Base-by-base conservation (phyloP, 116 monocot genomes). In the Iris pallida region DNA sequence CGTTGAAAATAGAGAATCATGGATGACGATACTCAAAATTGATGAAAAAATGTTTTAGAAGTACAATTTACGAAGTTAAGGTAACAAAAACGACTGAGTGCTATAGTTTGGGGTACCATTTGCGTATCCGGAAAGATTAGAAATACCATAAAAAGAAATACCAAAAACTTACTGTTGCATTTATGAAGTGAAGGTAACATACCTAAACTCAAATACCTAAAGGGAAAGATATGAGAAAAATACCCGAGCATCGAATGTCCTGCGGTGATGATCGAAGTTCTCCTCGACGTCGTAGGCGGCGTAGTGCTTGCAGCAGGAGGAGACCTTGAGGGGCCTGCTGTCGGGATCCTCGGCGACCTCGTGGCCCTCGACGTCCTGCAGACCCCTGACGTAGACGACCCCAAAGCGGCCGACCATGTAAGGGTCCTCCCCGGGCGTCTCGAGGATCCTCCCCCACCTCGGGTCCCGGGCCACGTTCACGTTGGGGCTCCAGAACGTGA, bases 391-490 rank as follows among this genome's bases (percentile, higher is more conserved):
- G 48, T 47, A 76, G 47, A 30, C 20, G 57, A 16, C 46, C 9
- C 64, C 70, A 47, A 70, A 76, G 2, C 41, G 53, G 30, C 69
- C 61, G 17, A 57, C 62, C 15, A 54, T n/a, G 20, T 62, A 70
- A 19, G 76, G 76, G 42, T 76, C 76, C 45, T 76, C 76, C 14
- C 76, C 76, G 6, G 70, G 76, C 0, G 70, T 70, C 52, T 76
- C 76, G n/a, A 53, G 53, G 8, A 41, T 41, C 16, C 76, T 52
- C 13, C 76, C 76, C 76, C 76, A 76, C 18, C 76, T 45, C n/a
- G 76, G 76, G 51, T 76, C 76, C 40, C 76, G 42, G 1, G 57
- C 45, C 14, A 76, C 56, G 16, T 76, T 76, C 40, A 76, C 64
- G 68, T 48, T 70, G 8, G 70, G 76, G 11, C 55, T 56, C 76